Evolutionary conservation across 768 basidiomycete genomes (phyloP).

Genomic region (Tylopilus sp.): DNA sequence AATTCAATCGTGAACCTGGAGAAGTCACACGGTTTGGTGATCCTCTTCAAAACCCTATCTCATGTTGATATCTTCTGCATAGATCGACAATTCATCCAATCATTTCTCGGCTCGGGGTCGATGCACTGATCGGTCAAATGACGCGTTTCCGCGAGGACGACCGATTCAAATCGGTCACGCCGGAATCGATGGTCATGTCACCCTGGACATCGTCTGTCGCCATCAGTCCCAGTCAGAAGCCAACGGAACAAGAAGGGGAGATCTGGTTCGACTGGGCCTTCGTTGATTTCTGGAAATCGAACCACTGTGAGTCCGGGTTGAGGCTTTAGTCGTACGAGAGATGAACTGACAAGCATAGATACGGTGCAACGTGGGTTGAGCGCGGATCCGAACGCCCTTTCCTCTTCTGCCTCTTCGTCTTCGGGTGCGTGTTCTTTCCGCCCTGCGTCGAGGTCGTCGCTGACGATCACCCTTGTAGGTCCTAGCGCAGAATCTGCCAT

Average conservation of each 20-base stretch:
- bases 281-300: slow-evolving; percentile 98
- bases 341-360: slow-evolving; percentile 41
- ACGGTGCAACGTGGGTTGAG: slow-evolving; percentile 72
- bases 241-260: slow-evolving; percentile 64
- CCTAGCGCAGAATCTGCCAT: slow-evolving; percentile 75
- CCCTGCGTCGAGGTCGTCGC: background rate
- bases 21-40: slow-evolving; percentile 84
- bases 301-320: slow-evolving; percentile 67
- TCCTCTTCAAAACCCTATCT: background rate
- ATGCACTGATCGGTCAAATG: slow-evolving; percentile 85
- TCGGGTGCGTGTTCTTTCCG: slow-evolving; percentile 45
- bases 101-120: slow-evolving; percentile 84
- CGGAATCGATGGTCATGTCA: slow-evolving; percentile 72
- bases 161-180: slow-evolving; percentile 85
- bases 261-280: slow-evolving; percentile 99
- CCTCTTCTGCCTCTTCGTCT: slow-evolving; percentile 47
- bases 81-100: slow-evolving; percentile 89
- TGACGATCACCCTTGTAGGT: slow-evolving; percentile 34
- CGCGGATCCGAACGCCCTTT: slow-evolving; percentile 62
- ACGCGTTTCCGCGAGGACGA: slow-evolving; percentile 87
- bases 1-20: slow-evolving; percentile 93
- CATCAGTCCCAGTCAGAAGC: slow-evolving; percentile 1
- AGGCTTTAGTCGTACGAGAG: background rate
- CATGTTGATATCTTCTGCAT: background rate
- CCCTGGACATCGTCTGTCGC: slow-evolving; percentile 33